These are phyloP conservation scores for Paecilomyces dactylethromorphus DNA, from an alignment of 2,329 filamentous ascomycete species.

Conservation along the genomic window DNA sequence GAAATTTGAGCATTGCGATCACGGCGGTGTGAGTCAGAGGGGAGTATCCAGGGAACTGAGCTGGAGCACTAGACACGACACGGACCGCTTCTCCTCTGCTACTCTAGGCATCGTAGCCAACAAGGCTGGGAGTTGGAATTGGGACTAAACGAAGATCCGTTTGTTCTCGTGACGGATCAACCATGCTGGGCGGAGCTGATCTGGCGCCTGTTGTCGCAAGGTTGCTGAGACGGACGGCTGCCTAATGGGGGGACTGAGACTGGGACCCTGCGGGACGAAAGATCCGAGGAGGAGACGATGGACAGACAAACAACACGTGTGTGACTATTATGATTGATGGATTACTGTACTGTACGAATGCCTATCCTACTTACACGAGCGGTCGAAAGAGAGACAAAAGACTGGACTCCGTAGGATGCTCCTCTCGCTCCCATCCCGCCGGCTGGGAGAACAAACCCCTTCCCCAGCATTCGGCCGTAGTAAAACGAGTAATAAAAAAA, in stretches of 20 bases:
- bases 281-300: not conserved
- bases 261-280: not conserved
- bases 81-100: too few relatives aligned
- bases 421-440: slow-evolving; percentile 2
- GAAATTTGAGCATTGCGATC: too few relatives aligned
- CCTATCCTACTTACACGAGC: not conserved
- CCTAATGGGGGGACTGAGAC: not conserved
- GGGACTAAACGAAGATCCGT: not conserved
- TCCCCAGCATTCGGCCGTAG: slow-evolving; percentile 5
- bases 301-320: not conserved
- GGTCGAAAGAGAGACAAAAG: not conserved
- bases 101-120: not conserved
- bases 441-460: slow-evolving; percentile 1
- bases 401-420: slow-evolving; percentile 4
- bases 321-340: not conserved
- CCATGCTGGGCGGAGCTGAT: too few relatives aligned
- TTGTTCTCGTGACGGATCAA: too few relatives aligned
- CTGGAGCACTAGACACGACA: too few relatives aligned
- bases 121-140: not conserved
- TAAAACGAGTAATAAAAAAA: slow-evolving; percentile 7
- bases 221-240: not conserved
- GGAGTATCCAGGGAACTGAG: not conserved
- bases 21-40: not conserved
- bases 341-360: not conserved
- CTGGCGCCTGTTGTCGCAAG: too few relatives aligned